These are phyloP conservation scores for Fusarium verrucosum DNA, from an alignment of 2,329 filamentous ascomycete genomes.

Conservation along the genomic window DNA sequence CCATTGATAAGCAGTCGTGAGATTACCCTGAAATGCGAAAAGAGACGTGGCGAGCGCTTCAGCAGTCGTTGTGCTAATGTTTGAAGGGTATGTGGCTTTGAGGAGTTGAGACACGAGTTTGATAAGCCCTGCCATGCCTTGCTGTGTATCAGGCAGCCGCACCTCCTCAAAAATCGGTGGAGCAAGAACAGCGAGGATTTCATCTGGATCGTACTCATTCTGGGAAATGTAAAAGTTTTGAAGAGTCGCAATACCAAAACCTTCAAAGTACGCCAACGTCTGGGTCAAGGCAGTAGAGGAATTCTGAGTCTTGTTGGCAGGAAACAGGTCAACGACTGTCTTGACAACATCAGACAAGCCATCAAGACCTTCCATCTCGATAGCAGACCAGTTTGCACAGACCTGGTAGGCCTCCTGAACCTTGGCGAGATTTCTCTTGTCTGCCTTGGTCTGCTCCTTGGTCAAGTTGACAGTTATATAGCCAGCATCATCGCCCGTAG, in stretches of 20 bases:
- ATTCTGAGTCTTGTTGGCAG: neutral
- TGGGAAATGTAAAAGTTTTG: neutral
- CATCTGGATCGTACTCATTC: constrained; percentile 3
- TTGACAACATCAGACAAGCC: constrained; percentile 67
- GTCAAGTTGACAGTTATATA: constrained; percentile 20
- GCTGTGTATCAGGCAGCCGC: no score
- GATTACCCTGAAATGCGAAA: neutral
- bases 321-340: constrained; percentile 16
- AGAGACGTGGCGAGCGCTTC: neutral
- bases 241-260: constrained; percentile 16
- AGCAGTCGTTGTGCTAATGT: constrained; percentile 3
- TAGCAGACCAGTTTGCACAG: constrained; percentile 69
- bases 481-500: no score
- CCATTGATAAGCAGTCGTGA: neutral
- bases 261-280: constrained; percentile 20
- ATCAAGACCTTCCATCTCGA: constrained; percentile 63
- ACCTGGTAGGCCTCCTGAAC: constrained; percentile 71
- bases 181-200: neutral
- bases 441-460: constrained; percentile 53
- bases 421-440: constrained; percentile 72
- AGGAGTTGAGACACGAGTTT: constrained; percentile 12
- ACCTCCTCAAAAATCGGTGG: neutral
- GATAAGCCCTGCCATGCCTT: neutral
- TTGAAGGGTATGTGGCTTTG: constrained; percentile 12
- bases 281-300: constrained; percentile 6